A percentile compares a stretch with the other conserved stretches of the same genome.
Evolutionary conservation across 371 early-diverging fungal genomes (phyloP).

Genomic region (Vairimorpha apis): DNA sequence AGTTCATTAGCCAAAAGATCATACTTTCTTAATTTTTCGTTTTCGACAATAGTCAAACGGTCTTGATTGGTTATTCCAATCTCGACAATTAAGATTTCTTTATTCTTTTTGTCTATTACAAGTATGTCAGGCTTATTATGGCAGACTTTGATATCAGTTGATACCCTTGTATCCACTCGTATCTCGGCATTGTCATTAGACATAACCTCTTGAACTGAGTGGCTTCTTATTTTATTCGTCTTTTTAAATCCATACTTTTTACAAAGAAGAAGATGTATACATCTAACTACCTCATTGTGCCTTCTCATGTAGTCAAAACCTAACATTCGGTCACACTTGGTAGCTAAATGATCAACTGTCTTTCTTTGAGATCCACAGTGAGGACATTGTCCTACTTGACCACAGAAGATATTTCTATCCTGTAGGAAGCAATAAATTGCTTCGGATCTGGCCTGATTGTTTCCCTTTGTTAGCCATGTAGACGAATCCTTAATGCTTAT

Average conservation of each 20-base stretch:
- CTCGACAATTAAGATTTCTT: background rate
- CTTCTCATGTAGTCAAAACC: background rate
- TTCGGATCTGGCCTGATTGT: background rate
- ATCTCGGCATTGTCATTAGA: background rate
- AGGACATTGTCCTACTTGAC: background rate
- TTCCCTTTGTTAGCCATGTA: background rate
- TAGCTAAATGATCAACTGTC: background rate
- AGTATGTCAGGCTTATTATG: background rate
- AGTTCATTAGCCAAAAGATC: background rate
- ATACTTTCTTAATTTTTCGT: background rate
- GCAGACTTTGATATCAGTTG: background rate
- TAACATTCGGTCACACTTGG: background rate
- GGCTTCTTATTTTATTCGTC: background rate
- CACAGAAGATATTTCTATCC: background rate
- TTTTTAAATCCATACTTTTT: background rate
- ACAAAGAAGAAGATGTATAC: background rate
- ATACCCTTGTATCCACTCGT: background rate
- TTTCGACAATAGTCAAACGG: background rate
- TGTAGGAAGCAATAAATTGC: background rate
- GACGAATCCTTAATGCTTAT: background rate
- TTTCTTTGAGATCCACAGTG: background rate
- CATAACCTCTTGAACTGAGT: background rate
- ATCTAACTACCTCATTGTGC: background rate
- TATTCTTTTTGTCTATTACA: background rate
- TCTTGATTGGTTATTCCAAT: background rate